Base-by-base conservation (phyloP, 768 basidiomycete genomes). In the Candolleomyces aberdarensis region DNA sequence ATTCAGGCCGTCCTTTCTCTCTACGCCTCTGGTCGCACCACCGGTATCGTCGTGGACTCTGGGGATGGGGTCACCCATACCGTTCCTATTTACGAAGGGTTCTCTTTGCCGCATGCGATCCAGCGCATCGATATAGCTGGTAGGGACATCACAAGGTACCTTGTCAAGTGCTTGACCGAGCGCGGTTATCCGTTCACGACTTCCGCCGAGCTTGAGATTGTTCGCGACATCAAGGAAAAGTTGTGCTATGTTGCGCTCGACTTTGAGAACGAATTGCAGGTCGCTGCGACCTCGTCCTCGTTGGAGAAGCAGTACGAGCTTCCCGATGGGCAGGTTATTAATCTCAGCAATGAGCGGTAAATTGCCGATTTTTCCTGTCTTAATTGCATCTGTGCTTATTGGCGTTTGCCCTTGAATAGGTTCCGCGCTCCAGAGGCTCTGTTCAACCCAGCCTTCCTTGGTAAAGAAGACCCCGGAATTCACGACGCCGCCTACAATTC, bases 391-490 rank as follows among this genome's bases (percentile, higher is more conserved):
- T 9, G 15, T 48, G 15, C 15, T 26, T 26, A 26, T 3, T 26
- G 3, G 26, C 26, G 26, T 46, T 43, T 4, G 14, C 46, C 14
- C 5, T 9, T 0, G 5, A 57, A 22, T 19, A 83, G 94, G 71
- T 89, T 95, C 94, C 91, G 94, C 73, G 89, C 91, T 59, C 92
- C 94, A 67, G 94, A 96, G 75, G 92, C 92, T 14, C 86, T 96
- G 74, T 96, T 95, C 91, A 90, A 94, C 78, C 94, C 94, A 59
- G 80, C 88, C 20, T 86, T 96, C 83, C 81, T 95, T 61, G 93
- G 93, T 67, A 87, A 93, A 56, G 94, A 96, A 78, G 85, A 90
- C 60, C 81, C 87, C 62, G 94, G 94, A 80, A 94, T 96, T 69
- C 92, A 95, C 79, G 91, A 94, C 80, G 93, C 91, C 56, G 90